Evolutionary conservation across 345 rosid genomes (phyloP).

Genomic region (Euclidium syriacum): DNA sequence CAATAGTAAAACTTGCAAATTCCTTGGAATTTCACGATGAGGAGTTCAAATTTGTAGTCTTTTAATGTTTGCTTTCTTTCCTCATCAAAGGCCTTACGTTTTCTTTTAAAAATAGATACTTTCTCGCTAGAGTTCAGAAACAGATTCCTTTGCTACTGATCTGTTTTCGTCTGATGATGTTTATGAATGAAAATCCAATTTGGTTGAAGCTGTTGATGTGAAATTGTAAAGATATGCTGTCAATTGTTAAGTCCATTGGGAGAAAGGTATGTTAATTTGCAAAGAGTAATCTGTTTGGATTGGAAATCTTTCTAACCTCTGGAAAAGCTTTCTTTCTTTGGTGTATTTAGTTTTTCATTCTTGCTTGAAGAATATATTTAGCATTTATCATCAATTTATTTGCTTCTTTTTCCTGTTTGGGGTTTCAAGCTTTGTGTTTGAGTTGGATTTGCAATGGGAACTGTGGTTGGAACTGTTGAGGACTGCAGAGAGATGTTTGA

Average conservation of each 20-base stretch:
- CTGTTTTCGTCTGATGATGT: background rate
- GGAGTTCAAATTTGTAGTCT: background rate
- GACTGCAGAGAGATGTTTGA: slow-evolving; percentile 50
- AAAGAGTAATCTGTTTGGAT: background rate
- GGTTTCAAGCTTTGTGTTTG: slow-evolving; percentile 53
- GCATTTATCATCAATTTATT: background rate
- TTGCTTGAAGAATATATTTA: background rate
- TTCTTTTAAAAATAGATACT: background rate
- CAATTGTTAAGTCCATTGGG: background rate
- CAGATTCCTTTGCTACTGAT: background rate
- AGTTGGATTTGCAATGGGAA: slow-evolving; percentile 81
- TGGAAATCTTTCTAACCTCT: background rate
- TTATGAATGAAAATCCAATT: background rate
- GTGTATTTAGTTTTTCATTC: background rate
- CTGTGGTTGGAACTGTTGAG: slow-evolving; percentile 67
- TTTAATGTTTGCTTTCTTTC: background rate
- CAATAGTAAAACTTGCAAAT: background rate
- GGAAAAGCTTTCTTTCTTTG: background rate
- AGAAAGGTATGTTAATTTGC: background rate
- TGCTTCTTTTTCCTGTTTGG: slow-evolving; percentile 10
- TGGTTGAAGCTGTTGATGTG: background rate
- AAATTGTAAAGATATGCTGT: background rate
- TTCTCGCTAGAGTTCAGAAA: background rate
- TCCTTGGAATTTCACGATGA: background rate
- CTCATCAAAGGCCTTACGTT: background rate